Conservation (phyloP, 129 eudicot genomes). For the Lonicera japonica region DNA sequence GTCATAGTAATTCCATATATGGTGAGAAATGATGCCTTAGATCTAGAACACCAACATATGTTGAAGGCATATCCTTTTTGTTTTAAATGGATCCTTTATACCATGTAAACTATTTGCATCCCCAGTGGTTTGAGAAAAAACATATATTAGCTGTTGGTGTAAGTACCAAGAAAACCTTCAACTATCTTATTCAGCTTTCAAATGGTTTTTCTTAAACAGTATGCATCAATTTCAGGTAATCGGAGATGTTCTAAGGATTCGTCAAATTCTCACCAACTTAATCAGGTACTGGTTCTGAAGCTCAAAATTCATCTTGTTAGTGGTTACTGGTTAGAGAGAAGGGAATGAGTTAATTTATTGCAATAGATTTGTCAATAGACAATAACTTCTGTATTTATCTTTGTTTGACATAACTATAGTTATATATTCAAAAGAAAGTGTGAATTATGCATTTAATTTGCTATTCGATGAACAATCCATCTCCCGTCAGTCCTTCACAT, state of each 20-base stretch:
- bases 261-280: slow-evolving; percentile 92
- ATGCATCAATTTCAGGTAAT: slow-evolving; percentile 57
- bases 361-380: not conserved
- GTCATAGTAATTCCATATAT: too few species aligned
- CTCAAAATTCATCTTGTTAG: too few species aligned
- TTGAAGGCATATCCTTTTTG: not conserved
- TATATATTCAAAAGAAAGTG: too few species aligned
- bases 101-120: too few species aligned
- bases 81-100: too few species aligned
- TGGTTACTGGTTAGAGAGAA: not conserved
- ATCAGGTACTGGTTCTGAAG: slow-evolving; percentile 50
- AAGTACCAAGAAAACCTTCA: not conserved
- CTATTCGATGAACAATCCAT: too few species aligned
- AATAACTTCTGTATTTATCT: too few species aligned
- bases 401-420: too few species aligned
- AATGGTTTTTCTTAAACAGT: not conserved
- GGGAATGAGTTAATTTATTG: not conserved
- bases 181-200: not conserved
- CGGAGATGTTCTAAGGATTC: slow-evolving; percentile 87
- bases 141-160: not conserved
- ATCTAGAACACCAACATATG: not conserved
- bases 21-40: too few species aligned
- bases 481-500: too few species aligned
- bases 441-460: too few species aligned
- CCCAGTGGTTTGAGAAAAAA: too few species aligned